These are phyloP conservation scores for Sporisorium scitamineum DNA, from an alignment of 1,284 basidiomycete species.

Conservation along the genomic window DNA sequence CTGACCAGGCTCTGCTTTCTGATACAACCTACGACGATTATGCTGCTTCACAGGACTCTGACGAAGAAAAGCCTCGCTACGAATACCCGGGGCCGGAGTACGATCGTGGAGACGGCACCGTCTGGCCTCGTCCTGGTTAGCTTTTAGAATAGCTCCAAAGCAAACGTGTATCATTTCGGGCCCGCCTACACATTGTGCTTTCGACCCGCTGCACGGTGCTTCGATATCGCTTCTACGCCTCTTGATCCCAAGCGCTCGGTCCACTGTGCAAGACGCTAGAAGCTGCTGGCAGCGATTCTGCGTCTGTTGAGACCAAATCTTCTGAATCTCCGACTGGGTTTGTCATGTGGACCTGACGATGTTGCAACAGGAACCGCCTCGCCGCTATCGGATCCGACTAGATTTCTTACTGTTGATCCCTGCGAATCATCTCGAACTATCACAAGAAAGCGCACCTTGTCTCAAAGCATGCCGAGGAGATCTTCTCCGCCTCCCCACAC, in stretches of 20 bases:
- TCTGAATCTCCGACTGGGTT: background rate
- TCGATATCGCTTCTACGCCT: background rate
- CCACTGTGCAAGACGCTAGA: no score
- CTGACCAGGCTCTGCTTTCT: background rate
- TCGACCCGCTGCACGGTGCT: background rate
- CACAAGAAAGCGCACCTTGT: background rate
- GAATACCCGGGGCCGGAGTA: slow-evolving; percentile 54
- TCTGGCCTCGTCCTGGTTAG: slow-evolving; percentile 48
- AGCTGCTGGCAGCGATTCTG: background rate
- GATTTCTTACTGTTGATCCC: no score
- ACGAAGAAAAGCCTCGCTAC: slow-evolving; percentile 60
- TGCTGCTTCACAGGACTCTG: slow-evolving; percentile 47
- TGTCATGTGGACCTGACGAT: background rate
- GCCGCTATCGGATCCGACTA: background rate
- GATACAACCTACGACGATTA: no score
- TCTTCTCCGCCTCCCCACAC: background rate
- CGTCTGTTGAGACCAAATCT: background rate
- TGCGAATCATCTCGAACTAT: background rate
- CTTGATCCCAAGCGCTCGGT: background rate
- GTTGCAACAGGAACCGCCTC: no score
- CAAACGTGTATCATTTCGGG: background rate
- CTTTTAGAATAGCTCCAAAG: no score
- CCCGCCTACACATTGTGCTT: background rate
- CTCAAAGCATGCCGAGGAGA: background rate
- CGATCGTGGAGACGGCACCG: slow-evolving; percentile 53